Evolutionary conservation across 2,329 filamentous ascomycete species (phyloP), one percentile per base, ranked within the genome.

Genomic region (Aplosporella prunicola): DNA sequence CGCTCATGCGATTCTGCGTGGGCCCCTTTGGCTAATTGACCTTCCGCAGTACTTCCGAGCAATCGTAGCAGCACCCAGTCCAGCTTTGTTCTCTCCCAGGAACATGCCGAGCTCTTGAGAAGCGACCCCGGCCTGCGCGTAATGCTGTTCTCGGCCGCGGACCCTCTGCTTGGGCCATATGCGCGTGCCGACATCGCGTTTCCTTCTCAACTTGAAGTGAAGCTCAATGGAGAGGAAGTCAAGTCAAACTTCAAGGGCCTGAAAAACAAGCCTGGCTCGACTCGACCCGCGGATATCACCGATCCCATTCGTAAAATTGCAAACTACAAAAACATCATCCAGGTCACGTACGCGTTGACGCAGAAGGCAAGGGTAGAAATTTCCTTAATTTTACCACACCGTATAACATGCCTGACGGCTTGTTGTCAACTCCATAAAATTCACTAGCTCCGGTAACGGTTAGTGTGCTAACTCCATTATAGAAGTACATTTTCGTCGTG

Each of bases 261-360:
- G 44, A 98, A 98, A 63, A 95, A 94, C 58, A 93, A 91, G 58
- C 85, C 89, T 5, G 91, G 91, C 15, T 93, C 91, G 29, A 98
- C 91, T 26, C 79, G 86, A 51, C 91, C 91, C 6, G 87, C 85
- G 31, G 91, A 98, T 61, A 82, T 98, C 44, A 98, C 91, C 6
- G 68, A 74, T 46, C 72, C 76, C 42, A 67, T 96, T 30, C 76
- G 80, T 13, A 74, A 84, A 20, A 78, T 75, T 45, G 74, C 78
- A 9, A 70, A 71, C 28, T 93, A 89, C 53, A 65, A 66, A 37
- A 96, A 96, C 55, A 77, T 69, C 33, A 66, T 98, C 43, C 76
- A 82, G 41, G 80, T 98, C 59, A 93, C 86, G 26, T 98, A 95
- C 62, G 91, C 91, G 31, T 67, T 96, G 47, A 96, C 91, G 10